A percentile compares a stretch with the other conserved stretches of the same genome.
Conservation (phyloP, 75 land plant genomes). For the Azolla pinnata region DNA sequence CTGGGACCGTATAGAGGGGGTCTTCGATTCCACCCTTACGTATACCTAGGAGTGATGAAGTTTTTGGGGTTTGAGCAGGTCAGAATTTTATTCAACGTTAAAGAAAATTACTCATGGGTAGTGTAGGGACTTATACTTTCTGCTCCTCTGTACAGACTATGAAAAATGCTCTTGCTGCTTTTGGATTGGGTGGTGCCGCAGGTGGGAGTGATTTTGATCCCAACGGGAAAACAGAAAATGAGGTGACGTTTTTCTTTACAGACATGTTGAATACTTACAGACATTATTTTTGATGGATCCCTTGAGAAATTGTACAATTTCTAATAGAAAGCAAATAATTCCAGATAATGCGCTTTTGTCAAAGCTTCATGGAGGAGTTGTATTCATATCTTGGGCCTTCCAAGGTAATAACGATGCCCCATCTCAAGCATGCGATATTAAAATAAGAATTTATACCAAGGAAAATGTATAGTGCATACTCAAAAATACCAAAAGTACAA, state of each 20-base stretch:
- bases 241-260: too few species aligned
- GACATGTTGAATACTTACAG: too few species aligned
- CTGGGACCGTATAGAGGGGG: slow-evolving; percentile 97
- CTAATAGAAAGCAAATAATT: slow-evolving; percentile 5
- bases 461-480: too few species aligned
- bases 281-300: too few species aligned
- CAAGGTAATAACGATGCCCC: too few species aligned
- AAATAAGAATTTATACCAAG: too few species aligned
- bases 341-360: slow-evolving; percentile 97
- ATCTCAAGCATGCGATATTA: too few species aligned
- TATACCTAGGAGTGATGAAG: slow-evolving; percentile 82
- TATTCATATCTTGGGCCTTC: slow-evolving; percentile 83
- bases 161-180: slow-evolving; percentile 83
- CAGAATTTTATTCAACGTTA: not conserved
- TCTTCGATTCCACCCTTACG: slow-evolving; percentile 82
- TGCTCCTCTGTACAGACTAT: slow-evolving; percentile 48
- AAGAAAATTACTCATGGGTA: not conserved
- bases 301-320: slow-evolving; percentile 10
- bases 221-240: slow-evolving; percentile 96
- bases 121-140: not conserved
- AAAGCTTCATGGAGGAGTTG: slow-evolving; percentile 96
- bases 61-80: slow-evolving; percentile 96
- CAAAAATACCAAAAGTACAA: too few species aligned
- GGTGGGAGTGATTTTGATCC: slow-evolving; percentile 99
- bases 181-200: slow-evolving; percentile 87